A percentile compares a stretch with the other conserved stretches of the same genome.
These are phyloP conservation scores for Pyricularia sp. DNA, from an alignment of 2,329 filamentous ascomycete genomes.

Conservation along the genomic window DNA sequence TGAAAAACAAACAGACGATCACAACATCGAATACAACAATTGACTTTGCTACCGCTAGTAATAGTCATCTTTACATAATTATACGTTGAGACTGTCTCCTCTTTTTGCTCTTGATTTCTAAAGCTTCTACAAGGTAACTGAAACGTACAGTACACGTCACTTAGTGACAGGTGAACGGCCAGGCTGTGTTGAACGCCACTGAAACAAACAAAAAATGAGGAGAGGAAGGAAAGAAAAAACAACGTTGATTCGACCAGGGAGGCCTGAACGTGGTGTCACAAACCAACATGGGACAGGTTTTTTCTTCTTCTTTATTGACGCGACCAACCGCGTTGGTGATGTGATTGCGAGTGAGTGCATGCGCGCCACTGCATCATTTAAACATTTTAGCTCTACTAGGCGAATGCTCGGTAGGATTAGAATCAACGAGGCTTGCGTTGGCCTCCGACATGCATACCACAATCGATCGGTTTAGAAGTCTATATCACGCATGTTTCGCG, in stretches of 20 bases:
- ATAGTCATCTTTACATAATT: neutral
- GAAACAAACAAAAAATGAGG: neutral
- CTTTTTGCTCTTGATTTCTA: neutral
- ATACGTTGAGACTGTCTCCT: neutral
- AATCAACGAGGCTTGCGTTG: no score
- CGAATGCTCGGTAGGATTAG: no score
- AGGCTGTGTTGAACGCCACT: neutral
- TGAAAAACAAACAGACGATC: neutral
- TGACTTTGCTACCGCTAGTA: neutral
- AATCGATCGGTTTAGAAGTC: neutral
- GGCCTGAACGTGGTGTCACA: neutral
- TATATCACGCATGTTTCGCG: neutral
- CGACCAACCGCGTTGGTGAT: neutral
- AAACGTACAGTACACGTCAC: neutral
- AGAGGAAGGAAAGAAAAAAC: neutral
- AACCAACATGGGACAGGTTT: neutral
- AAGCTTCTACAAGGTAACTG: neutral
- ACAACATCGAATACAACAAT: neutral
- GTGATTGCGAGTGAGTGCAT: neutral
- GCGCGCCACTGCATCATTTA: neutral
- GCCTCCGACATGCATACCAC: no score
- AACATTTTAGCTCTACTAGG: neutral
- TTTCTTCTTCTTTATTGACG: neutral
- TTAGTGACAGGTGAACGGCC: neutral
- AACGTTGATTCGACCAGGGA: neutral